Conservation (phyloP, 2,329 filamentous ascomycete species). For the Nothophoma quercina region DNA sequence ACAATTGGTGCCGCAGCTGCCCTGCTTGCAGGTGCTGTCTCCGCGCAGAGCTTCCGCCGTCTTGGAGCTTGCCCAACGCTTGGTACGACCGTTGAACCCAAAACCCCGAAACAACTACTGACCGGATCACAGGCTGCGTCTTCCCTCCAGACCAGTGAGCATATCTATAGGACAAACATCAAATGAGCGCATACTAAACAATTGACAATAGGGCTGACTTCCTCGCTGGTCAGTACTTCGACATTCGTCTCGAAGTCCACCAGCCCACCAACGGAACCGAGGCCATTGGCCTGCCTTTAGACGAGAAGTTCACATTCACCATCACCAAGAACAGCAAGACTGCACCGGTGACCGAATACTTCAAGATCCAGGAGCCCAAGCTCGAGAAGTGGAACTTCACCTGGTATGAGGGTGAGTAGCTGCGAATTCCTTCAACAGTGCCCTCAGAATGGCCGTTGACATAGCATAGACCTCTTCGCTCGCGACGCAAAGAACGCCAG, state of each 20-base stretch:
- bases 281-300: slow-evolving; percentile 73
- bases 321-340: slow-evolving; percentile 69
- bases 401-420: slow-evolving; percentile 74
- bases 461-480: slow-evolving; percentile 71
- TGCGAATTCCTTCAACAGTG: neutral
- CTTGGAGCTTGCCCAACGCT: slow-evolving; percentile 64
- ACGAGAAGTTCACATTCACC: slow-evolving; percentile 77
- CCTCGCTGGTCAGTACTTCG: slow-evolving; percentile 82
- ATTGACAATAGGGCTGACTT: slow-evolving; percentile 69
- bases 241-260: slow-evolving; percentile 83
- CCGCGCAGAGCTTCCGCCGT: slow-evolving; percentile 63
- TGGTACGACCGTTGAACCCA: slow-evolving; percentile 46
- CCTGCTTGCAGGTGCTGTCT: slow-evolving; percentile 37
- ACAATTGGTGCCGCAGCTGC: slow-evolving; percentile 38
- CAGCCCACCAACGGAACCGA: slow-evolving; percentile 83
- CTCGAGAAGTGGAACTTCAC: slow-evolving; percentile 83
- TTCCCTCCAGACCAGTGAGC: slow-evolving; percentile 66
- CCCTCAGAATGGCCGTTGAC: neutral
- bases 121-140: slow-evolving; percentile 52
- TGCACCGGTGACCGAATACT: slow-evolving; percentile 69
- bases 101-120: slow-evolving; percentile 16
- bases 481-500: slow-evolving; percentile 73
- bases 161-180: slow-evolving; percentile 6
- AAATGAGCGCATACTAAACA: slow-evolving; percentile 8
- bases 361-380: slow-evolving; percentile 72